A percentile compares a stretch with the other conserved stretches of the same genome.
These are phyloP conservation scores for Cnidoscolus chayamansa DNA, from an alignment of 441 rosid genomes.

Conservation along the genomic window DNA sequence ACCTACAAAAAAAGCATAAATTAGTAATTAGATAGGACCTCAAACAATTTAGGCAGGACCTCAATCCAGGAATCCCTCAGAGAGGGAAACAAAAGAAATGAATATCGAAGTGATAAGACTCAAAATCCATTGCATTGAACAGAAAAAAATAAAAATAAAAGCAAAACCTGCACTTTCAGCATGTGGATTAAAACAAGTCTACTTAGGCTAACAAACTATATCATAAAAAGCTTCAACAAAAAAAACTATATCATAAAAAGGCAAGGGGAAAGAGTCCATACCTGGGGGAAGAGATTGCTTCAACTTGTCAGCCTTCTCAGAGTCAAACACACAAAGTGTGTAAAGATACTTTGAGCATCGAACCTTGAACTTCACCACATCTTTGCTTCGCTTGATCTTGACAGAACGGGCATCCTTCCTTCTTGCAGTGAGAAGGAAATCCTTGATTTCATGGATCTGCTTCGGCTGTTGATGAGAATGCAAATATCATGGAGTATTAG, in stretches of 20 bases:
- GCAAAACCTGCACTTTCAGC: neutral
- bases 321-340: conserved; percentile 66
- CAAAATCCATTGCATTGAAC: no score
- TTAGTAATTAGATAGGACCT: neutral
- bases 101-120: neutral
- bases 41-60: neutral
- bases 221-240: no score
- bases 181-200: neutral
- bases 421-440: conserved; percentile 79
- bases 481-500: neutral
- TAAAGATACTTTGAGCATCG: conserved; percentile 76
- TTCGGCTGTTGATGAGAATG: conserved; percentile 47
- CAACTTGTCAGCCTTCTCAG: conserved; percentile 77
- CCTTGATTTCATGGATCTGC: conserved; percentile 85
- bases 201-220: neutral
- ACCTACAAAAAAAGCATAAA: conserved; percentile 31
- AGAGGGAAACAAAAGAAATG: no score
- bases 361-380: conserved; percentile 75
- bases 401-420: conserved; percentile 76
- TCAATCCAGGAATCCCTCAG: no score
- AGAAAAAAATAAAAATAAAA: neutral
- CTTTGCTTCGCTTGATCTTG: conserved; percentile 70
- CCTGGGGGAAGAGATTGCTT: conserved; percentile 90
- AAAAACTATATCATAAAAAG: no score
- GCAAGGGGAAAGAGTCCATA: conserved; percentile 4